These are phyloP conservation scores for Macrophomina phaseolina DNA, from an alignment of 2,329 filamentous ascomycete species.

Conservation along the genomic window DNA sequence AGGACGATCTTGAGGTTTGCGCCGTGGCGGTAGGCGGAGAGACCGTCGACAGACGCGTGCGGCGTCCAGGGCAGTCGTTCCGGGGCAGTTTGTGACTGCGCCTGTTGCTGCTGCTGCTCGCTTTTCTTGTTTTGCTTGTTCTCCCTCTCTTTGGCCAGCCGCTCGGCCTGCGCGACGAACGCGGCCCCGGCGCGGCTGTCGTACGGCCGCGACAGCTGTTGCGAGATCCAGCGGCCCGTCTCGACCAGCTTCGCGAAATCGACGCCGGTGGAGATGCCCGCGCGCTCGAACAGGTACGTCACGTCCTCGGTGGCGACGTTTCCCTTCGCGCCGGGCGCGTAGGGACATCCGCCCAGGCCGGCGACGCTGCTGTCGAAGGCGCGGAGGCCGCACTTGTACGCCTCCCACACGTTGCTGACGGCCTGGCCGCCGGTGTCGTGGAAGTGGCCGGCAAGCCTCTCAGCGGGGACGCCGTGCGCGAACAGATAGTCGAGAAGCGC, in stretches of 20 bases:
- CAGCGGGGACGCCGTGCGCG: conserved; percentile 31
- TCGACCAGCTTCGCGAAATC: conserved; percentile 32
- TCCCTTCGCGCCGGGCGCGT: conserved; percentile 36
- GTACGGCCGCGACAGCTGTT: conserved; percentile 31
- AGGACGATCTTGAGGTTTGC: conserved; percentile 40
- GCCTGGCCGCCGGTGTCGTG: conserved; percentile 36
- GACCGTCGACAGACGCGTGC: conserved; percentile 32
- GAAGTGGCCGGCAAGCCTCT: conserved; percentile 37
- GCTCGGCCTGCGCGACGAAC: not conserved
- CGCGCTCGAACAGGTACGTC: conserved; percentile 35
- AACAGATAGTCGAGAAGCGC: conserved; percentile 42
- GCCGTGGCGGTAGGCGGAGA: conserved; percentile 40
- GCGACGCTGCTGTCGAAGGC: conserved; percentile 37
- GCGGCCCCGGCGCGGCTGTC: conserved; percentile 35
- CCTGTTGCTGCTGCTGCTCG: too few species aligned
- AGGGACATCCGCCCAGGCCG: conserved; percentile 39
- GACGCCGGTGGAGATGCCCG: conserved; percentile 36
- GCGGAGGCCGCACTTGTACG: conserved; percentile 35
- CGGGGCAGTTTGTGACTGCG: not conserved
- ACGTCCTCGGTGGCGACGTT: conserved; percentile 39
- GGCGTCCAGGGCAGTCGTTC: conserved; percentile 31
- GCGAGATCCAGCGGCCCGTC: conserved; percentile 36
- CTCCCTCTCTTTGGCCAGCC: not conserved
- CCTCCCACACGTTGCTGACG: conserved; percentile 34
- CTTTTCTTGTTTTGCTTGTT: too few species aligned